Conservation (phyloP, 352 stramenopile genomes). For the Saprolegnia parasitica region DNA sequence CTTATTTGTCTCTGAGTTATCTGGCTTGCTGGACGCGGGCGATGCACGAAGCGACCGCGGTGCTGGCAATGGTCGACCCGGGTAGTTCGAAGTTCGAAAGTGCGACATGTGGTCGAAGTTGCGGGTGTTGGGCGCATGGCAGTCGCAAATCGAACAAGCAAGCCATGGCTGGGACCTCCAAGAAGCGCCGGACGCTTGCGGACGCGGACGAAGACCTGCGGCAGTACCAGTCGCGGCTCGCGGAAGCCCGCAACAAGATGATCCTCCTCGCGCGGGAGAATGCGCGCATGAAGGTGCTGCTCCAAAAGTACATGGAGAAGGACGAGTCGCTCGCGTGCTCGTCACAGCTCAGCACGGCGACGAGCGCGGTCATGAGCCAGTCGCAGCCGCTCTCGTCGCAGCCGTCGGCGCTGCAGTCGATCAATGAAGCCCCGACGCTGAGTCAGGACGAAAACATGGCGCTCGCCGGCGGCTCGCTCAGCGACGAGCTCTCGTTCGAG, state of each 20-base stretch:
- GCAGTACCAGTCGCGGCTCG: slow-evolving; percentile 21
- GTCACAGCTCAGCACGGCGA: slow-evolving; percentile 58
- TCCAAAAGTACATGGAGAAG: slow-evolving; percentile 85
- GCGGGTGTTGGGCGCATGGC: background rate
- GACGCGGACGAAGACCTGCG: slow-evolving; percentile 27
- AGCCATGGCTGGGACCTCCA: background rate
- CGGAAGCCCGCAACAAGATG: slow-evolving; percentile 26
- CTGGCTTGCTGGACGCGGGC: too few species aligned
- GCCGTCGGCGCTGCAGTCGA: slow-evolving; percentile 1
- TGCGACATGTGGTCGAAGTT: background rate
- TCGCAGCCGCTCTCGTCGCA: slow-evolving; percentile 33
- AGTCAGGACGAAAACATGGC: slow-evolving; percentile 30
- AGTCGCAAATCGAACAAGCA: slow-evolving; percentile 13
- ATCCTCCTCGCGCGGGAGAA: slow-evolving; percentile 63
- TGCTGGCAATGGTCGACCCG: too few species aligned
- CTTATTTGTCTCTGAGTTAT: too few species aligned
- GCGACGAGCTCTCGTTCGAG: slow-evolving; percentile 13
- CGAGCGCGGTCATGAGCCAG: slow-evolving; percentile 35
- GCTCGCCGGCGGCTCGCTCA: slow-evolving; percentile 20
- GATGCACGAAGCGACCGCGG: too few species aligned
- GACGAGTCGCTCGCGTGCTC: slow-evolving; percentile 72
- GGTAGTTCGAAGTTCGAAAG: background rate
- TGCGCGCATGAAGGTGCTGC: slow-evolving; percentile 80
- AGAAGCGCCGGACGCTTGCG: slow-evolving; percentile 26
- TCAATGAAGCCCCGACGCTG: slow-evolving; percentile 7